Evolutionary conservation across 257 asterid species (phyloP), one percentile per base, ranked within the genome.

Genomic region (Mentha longifolia): DNA sequence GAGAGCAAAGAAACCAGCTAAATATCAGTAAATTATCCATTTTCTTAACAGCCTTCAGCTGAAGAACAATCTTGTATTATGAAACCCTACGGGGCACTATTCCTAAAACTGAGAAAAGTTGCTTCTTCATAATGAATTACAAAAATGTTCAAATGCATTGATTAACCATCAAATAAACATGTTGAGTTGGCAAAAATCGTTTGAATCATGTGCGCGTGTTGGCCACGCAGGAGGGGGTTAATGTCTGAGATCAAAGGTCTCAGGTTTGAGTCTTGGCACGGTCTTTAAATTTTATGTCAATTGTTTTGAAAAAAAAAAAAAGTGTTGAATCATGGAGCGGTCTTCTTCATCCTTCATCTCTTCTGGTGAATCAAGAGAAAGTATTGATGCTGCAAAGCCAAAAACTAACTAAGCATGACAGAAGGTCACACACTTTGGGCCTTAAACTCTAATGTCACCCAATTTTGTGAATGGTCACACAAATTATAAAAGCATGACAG

Each of bases 1-100:
- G 45, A 17, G 57, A 67, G 28, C 46, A 50, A 49, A 73, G 33
- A 62, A 33, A 78, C 76, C 45, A 68, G 43, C 66, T 20, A 55
- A 19, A 19, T 13, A 7, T 10, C 50, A 39, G 57, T n/a, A 62
- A 51, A 6, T 64, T 72, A 62, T 52, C 39, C 20, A 9, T 3
- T 61, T 15, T 45, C 75, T 71, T 35, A 16, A 31, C 6, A 33
- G 54, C 17, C 63, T 54, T 68, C 39, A 37, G 61, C 50, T 30
- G 19, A 67, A 31, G 72, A 67, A 67, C 19, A 67, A 67, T 22
- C 16, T 22, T 0, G 20, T 6, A 35, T 42, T 1, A 63, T 43
- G 41, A 42, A 37, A 20, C 42, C 37, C 9, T 11, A 20, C 54
- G 5, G 17, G 12, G 15, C 41, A 20, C 55, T 22, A 22, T 33